phyloP scores from a whole-genome alignment of 108 stramenopile genomes.

The Stephanodiscus minutulus region DNA sequence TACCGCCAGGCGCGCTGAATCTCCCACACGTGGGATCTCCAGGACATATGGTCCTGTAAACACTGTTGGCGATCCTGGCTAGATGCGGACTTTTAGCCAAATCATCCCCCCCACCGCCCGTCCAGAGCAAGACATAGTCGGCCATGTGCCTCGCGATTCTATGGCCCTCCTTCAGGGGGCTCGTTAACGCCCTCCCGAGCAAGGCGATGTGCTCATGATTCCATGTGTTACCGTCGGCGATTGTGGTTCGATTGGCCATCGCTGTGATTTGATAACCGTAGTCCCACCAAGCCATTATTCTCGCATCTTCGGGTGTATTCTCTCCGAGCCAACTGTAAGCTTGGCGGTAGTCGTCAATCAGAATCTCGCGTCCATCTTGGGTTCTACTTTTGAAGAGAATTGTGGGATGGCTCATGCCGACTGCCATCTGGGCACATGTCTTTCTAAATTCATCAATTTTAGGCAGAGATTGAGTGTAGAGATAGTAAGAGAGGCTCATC shows the following conservation, averaged over 20 bases:
- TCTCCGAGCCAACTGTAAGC: constrained; percentile 97
- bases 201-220: constrained; percentile 99
- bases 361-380: constrained; percentile 60
- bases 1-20: constrained; percentile 64
- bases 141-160: constrained; percentile 94
- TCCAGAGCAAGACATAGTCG: constrained; percentile 96
- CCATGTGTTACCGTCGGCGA: constrained; percentile 99
- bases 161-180: constrained; percentile 92
- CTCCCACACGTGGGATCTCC: constrained; percentile 87
- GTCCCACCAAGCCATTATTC: constrained; percentile 99
- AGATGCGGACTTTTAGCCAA: constrained; percentile 96
- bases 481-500: constrained; percentile 29
- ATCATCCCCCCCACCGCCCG: constrained; percentile 97
- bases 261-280: constrained; percentile 95
- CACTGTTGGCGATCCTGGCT: constrained; percentile 95
- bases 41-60: constrained; percentile 90
- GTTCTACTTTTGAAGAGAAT: constrained; percentile 90
- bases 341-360: constrained; percentile 98
- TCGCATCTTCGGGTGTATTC: constrained; percentile 95
- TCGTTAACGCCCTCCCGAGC: constrained; percentile 89
- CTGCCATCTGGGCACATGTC: constrained; percentile 60
- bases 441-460: constrained; percentile 50
- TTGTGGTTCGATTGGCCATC: constrained; percentile 96
- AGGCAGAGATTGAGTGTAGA: constrained; percentile 44
- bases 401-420: constrained; percentile 78